A percentile compares a stretch with the other conserved stretches of the same genome.
These are phyloP conservation scores for Wickerhamia fluorescens DNA, from an alignment of 805 yeast genomes.

Conservation along the genomic window DNA sequence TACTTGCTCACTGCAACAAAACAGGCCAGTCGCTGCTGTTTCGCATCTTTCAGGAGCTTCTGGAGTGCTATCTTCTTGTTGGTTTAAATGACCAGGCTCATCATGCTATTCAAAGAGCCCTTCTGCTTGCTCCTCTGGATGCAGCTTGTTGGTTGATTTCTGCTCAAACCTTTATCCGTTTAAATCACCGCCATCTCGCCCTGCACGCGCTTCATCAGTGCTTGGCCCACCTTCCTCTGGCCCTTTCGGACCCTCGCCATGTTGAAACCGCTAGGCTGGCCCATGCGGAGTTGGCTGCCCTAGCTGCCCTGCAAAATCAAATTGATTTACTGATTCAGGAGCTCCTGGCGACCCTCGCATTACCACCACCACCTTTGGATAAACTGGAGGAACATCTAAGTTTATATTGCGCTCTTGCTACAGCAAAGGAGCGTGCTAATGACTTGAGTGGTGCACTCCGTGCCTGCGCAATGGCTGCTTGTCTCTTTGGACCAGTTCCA, in stretches of 20 bases:
- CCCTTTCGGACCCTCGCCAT: slow-evolving; percentile 17
- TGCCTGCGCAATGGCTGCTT: slow-evolving; percentile 43
- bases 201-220: slow-evolving; percentile 41
- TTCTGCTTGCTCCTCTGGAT: slow-evolving; percentile 32
- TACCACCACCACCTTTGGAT: slow-evolving; percentile 43
- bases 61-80: slow-evolving; percentile 42
- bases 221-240: slow-evolving; percentile 33
- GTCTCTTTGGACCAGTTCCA: slow-evolving; percentile 38
- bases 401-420: slow-evolving; percentile 47
- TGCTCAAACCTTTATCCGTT: slow-evolving; percentile 42
- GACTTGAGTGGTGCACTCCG: slow-evolving; percentile 43
- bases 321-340: slow-evolving; percentile 44
- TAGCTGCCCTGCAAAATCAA: slow-evolving; percentile 46
- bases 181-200: slow-evolving; percentile 40
- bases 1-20: too few species aligned
- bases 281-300: slow-evolving; percentile 50
- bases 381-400: slow-evolving; percentile 41
- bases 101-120: slow-evolving; percentile 37
- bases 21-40: too few species aligned
- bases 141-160: slow-evolving; percentile 41
- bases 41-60: slow-evolving; percentile 42
- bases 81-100: slow-evolving; percentile 49
- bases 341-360: slow-evolving; percentile 40
- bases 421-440: slow-evolving; percentile 45
- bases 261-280: slow-evolving; percentile 44